Evolutionary conservation across 495 filamentous ascomycete genomes (phyloP).

Genomic region (Aspergillus biplanus): DNA sequence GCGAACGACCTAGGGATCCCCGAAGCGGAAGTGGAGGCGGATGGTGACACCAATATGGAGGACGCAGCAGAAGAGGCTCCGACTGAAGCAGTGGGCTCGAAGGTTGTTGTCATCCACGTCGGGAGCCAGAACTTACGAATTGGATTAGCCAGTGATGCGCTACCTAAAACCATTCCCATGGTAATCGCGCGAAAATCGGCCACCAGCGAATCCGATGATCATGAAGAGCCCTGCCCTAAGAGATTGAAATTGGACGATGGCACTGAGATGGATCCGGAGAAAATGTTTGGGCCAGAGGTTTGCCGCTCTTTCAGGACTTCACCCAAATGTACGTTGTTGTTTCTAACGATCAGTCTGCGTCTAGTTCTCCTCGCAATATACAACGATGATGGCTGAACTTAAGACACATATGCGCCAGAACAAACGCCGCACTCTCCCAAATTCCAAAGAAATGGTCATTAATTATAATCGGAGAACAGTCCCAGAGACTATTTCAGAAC

Average conservation of each 20-base stretch:
- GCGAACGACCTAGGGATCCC: conserved; percentile 44
- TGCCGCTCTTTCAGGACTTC: conserved; percentile 13
- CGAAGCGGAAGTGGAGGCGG: conserved; percentile 57
- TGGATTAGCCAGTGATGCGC: conserved; percentile 88
- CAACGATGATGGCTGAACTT: conserved; percentile 79
- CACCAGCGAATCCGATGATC: conserved; percentile 80
- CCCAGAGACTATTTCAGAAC: conserved; percentile 84
- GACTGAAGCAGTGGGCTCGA: conserved; percentile 73
- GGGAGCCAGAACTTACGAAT: conserved; percentile 97
- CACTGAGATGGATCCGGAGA: conserved; percentile 64
- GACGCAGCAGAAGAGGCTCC: conserved; percentile 57
- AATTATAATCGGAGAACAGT: conserved; percentile 85
- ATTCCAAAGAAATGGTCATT: conserved; percentile 90
- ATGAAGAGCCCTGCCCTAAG: conserved; percentile 81
- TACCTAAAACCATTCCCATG: conserved; percentile 94
- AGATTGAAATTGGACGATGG: conserved; percentile 75
- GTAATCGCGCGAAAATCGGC: conserved; percentile 77
- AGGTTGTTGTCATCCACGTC: conserved; percentile 94
- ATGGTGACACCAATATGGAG: conserved; percentile 66
- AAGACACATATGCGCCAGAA: conserved; percentile 89
- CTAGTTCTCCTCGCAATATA: conserved; percentile 76
- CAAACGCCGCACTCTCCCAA: conserved; percentile 90
- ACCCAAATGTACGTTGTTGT: background rate
- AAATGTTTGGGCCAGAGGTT: conserved; percentile 85
- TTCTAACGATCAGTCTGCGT: background rate